phyloP scores from a whole-genome alignment of 1,139 yeast species.

The Candida buenavistaensis region DNA sequence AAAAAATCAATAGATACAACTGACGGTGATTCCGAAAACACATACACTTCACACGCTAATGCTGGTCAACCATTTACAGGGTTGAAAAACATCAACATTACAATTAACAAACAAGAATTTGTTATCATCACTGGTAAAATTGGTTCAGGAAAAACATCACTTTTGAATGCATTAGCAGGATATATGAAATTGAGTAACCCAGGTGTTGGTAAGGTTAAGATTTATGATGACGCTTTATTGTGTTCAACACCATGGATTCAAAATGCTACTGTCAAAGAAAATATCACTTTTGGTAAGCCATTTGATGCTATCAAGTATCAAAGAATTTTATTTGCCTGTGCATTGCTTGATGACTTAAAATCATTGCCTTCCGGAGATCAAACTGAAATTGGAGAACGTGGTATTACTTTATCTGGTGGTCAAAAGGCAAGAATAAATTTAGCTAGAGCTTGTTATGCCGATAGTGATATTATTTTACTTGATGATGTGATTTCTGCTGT shows the following conservation, averaged over 20 bases:
- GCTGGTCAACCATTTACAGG: conserved; percentile 25
- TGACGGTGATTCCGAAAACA: conserved; percentile 4
- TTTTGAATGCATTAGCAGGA: conserved; percentile 39
- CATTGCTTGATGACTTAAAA: conserved; percentile 38
- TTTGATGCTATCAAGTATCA: conserved; percentile 31
- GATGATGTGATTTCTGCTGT: conserved; percentile 48
- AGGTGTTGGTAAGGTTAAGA: conserved; percentile 22
- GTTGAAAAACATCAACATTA: conserved; percentile 29
- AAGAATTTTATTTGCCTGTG: conserved; percentile 36
- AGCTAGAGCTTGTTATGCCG: conserved; percentile 43
- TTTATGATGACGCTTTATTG: conserved; percentile 29
- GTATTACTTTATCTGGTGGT: conserved; percentile 44
- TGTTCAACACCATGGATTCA: conserved; percentile 47
- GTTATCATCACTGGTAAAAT: conserved; percentile 41
- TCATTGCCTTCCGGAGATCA: conserved; percentile 35
- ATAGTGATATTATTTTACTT: conserved; percentile 31
- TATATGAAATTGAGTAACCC: conserved; percentile 28
- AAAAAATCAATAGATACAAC: conserved; percentile 9
- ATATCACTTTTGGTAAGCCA: conserved; percentile 38
- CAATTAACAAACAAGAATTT: conserved; percentile 31
- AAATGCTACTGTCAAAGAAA: conserved; percentile 44
- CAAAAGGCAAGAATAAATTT: conserved; percentile 44
- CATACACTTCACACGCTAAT: too few species aligned
- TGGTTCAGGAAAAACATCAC: conserved; percentile 43
- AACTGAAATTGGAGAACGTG: conserved; percentile 46